A percentile compares a stretch with the other conserved stretches of the same genome.
phyloP scores from a whole-genome alignment of 176 grass and related monocot species.

The Aegilops bicornis region DNA sequence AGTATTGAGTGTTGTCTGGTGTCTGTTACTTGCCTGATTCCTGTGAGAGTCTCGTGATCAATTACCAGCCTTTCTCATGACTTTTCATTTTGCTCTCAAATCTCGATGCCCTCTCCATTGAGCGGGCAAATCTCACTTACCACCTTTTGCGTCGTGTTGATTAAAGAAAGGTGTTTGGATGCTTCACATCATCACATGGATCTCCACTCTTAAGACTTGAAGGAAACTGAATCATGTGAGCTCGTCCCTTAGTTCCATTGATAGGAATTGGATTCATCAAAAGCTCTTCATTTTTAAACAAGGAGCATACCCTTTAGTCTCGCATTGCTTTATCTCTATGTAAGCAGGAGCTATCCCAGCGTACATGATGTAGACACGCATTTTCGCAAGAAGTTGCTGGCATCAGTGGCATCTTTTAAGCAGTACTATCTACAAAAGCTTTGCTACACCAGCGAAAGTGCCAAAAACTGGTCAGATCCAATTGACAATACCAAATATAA shows the following conservation, averaged over 20 bases:
- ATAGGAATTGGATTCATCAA: not conserved
- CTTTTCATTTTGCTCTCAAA: not conserved
- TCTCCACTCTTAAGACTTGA: not conserved
- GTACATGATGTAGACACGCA: not conserved
- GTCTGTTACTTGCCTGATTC: not conserved
- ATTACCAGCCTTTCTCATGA: not conserved
- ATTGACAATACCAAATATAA: not conserved
- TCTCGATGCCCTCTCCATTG: not conserved
- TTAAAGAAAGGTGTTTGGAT: not conserved
- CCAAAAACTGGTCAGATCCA: not conserved
- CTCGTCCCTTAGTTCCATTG: not conserved
- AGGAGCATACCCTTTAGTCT: not conserved
- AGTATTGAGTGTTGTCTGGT: not conserved
- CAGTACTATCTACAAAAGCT: not conserved
- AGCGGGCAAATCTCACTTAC: not conserved
- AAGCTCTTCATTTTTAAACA: not conserved
- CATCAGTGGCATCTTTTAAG: not conserved
- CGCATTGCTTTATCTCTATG: not conserved
- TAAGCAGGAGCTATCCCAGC: not conserved
- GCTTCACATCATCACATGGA: not conserved
- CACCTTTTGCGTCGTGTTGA: not conserved
- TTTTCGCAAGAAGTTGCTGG: not conserved
- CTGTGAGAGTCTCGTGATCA: not conserved
- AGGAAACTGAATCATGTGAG: not conserved
- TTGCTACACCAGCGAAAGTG: too few species aligned